These are phyloP conservation scores for Corynespora cassiicola DNA, from an alignment of 2,329 filamentous ascomycete genomes.

Conservation along the genomic window DNA sequence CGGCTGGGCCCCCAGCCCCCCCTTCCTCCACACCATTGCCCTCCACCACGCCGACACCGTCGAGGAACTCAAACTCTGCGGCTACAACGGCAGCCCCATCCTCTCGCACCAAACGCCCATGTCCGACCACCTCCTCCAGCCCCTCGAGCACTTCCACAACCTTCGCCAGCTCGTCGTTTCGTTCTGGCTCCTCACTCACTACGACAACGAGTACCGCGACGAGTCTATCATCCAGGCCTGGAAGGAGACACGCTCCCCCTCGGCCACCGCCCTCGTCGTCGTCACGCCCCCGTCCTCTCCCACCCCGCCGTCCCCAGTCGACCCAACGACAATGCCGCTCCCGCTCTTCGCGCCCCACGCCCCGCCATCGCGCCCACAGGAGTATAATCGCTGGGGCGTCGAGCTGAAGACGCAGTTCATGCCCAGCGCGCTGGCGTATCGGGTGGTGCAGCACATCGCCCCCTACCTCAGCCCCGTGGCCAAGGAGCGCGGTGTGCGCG, in stretches of 20 bases:
- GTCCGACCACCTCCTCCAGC: constrained; percentile 45
- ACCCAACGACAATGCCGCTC: constrained; percentile 35
- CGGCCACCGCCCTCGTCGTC: constrained; percentile 47
- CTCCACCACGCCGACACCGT: constrained; percentile 48
- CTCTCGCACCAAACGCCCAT: constrained; percentile 47
- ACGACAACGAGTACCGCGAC: constrained; percentile 48
- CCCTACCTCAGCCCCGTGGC: constrained; percentile 49
- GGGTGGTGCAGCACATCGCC: constrained; percentile 48
- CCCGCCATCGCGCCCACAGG: constrained; percentile 22
- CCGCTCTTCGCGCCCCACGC: constrained; percentile 21
- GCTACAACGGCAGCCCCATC: constrained; percentile 52
- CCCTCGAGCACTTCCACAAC: constrained; percentile 51
- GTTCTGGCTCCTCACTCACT: constrained; percentile 51
- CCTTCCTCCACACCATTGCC: constrained; percentile 52
- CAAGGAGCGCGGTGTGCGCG: constrained; percentile 51
- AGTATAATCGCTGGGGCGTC: constrained; percentile 50
- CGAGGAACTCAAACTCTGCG: constrained; percentile 56
- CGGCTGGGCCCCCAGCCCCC: constrained; percentile 48
- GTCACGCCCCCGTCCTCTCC: constrained; percentile 37
- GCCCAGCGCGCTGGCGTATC: constrained; percentile 49
- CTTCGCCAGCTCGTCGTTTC: constrained; percentile 50
- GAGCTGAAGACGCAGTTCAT: constrained; percentile 48
- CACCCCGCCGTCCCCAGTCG: constrained; percentile 25
- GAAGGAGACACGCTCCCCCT: constrained; percentile 47
- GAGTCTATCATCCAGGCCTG: constrained; percentile 53